Evolutionary conservation across 495 filamentous ascomycete genomes (phyloP).

Genomic region (Penicillium crystallinum): DNA sequence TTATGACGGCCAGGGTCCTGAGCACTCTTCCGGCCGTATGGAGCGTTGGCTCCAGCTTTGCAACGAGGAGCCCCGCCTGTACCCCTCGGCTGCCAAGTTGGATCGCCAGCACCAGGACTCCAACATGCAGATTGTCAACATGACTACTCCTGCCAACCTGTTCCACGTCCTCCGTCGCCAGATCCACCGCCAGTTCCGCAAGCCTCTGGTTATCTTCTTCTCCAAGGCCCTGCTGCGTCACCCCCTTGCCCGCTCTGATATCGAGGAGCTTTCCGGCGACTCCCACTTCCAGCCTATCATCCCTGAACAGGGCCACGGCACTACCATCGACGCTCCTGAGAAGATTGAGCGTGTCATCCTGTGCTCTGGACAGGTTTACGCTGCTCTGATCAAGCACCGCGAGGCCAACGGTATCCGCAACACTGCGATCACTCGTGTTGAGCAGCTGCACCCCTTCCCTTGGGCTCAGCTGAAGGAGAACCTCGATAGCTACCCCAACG

Average conservation of each 20-base stretch:
- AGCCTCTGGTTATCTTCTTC: constrained; percentile 96
- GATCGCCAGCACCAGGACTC: constrained; percentile 98
- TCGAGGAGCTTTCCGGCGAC: constrained; percentile 85
- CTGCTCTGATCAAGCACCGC: constrained; percentile 85
- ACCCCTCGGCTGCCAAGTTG: constrained; percentile 79
- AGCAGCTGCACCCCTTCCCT: constrained; percentile 98
- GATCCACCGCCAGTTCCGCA: constrained; percentile 98
- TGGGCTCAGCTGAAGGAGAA: constrained; percentile 96
- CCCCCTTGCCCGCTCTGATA: constrained; percentile 78
- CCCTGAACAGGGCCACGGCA: constrained; percentile 74
- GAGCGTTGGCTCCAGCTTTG: constrained; percentile 96
- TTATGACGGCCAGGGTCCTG: constrained; percentile 96
- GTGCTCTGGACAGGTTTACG: constrained; percentile 93
- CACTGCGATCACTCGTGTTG: constrained; percentile 88
- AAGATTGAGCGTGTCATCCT: constrained; percentile 92
- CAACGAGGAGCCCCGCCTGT: constrained; percentile 95
- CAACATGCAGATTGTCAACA: constrained; percentile 97
- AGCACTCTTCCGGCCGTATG: constrained; percentile 96
- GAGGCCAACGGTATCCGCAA: constrained; percentile 76
- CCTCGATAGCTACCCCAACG: constrained; percentile 91
- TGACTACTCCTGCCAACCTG: constrained; percentile 86
- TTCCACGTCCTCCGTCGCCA: constrained; percentile 96
- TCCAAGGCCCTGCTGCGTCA: constrained; percentile 92
- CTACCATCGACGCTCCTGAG: constrained; percentile 67
- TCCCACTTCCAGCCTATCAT: constrained; percentile 97